phyloP scores from a whole-genome alignment of 108 stramenopile genomes.

The Skeletonema costatum region DNA sequence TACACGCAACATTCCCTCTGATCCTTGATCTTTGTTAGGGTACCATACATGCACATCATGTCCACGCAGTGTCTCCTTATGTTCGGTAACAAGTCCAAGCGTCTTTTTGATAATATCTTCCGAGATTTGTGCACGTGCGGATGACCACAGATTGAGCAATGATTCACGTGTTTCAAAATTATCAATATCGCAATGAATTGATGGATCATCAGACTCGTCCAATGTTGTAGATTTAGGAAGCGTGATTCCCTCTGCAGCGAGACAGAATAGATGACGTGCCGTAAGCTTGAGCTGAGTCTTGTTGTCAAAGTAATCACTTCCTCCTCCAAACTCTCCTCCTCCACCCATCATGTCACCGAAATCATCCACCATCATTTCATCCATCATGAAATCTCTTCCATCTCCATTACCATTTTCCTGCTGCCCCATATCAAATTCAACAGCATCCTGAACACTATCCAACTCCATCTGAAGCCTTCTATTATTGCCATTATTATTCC shows the following conservation, averaged over 20 bases:
- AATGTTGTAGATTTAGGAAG: slow-evolving; percentile 44
- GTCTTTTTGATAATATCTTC: slow-evolving; percentile 49
- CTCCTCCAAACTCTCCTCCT: background rate
- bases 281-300: slow-evolving; percentile 40
- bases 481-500: slow-evolving; percentile 14
- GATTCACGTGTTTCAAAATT: slow-evolving; percentile 53
- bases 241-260: slow-evolving; percentile 60
- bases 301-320: background rate
- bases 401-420: slow-evolving; percentile 3
- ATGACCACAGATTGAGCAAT: slow-evolving; percentile 69
- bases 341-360: background rate
- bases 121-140: slow-evolving; percentile 68
- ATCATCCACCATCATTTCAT: slow-evolving; percentile 22
- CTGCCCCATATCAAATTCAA: background rate
- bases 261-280: slow-evolving; percentile 71
- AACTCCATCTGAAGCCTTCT: slow-evolving; percentile 17
- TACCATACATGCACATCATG: slow-evolving; percentile 68
- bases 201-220: slow-evolving; percentile 16
- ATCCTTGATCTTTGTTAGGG: slow-evolving; percentile 58
- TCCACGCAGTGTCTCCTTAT: slow-evolving; percentile 43
- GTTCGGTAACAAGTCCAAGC: slow-evolving; percentile 55
- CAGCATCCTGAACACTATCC: background rate
- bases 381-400: slow-evolving; percentile 17
- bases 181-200: slow-evolving; percentile 32
- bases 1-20: slow-evolving; percentile 54